These are phyloP conservation scores for Apophysomyces trapeziformis DNA, from an alignment of 371 early-diverging fungal species.

Conservation along the genomic window DNA sequence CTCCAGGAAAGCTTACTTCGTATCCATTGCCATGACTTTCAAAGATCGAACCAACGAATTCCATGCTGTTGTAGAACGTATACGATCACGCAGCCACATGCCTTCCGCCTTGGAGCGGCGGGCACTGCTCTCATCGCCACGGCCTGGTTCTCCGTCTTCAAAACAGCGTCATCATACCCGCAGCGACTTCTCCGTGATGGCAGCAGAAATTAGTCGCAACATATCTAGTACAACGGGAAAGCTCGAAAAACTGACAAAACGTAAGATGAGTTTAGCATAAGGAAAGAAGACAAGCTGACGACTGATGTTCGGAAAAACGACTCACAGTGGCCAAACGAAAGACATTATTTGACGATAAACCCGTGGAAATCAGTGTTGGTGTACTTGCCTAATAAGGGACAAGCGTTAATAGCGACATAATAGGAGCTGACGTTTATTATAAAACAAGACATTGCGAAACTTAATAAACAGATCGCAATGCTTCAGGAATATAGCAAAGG, in stretches of 20 bases:
- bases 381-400: not conserved
- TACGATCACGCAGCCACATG: constrained; percentile 43
- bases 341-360: constrained; percentile 76
- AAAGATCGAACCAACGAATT: constrained; percentile 60
- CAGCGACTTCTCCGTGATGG: constrained; percentile 67
- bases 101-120: constrained; percentile 40
- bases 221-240: constrained; percentile 67
- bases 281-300: not conserved
- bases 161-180: constrained; percentile 30
- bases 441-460: constrained; percentile 93
- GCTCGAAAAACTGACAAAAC: constrained; percentile 67
- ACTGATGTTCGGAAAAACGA: constrained; percentile 5
- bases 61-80: constrained; percentile 49
- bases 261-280: constrained; percentile 43
- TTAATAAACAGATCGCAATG: constrained; percentile 89
- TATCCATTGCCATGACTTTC: constrained; percentile 29
- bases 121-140: constrained; percentile 34
- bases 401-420: not conserved
- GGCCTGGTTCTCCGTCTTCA: constrained; percentile 19
- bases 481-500: constrained; percentile 69
- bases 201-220: constrained; percentile 66
- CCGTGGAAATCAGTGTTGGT: constrained; percentile 73
- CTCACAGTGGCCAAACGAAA: constrained; percentile 72
- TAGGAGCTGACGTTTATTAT: constrained; percentile 93
- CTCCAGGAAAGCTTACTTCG: not conserved